Percentiles rank a stretch among this genome's conserved stretches.
Conservation (phyloP, 1,284 basidiomycete species). For the Cryptococcus floricola region DNA sequence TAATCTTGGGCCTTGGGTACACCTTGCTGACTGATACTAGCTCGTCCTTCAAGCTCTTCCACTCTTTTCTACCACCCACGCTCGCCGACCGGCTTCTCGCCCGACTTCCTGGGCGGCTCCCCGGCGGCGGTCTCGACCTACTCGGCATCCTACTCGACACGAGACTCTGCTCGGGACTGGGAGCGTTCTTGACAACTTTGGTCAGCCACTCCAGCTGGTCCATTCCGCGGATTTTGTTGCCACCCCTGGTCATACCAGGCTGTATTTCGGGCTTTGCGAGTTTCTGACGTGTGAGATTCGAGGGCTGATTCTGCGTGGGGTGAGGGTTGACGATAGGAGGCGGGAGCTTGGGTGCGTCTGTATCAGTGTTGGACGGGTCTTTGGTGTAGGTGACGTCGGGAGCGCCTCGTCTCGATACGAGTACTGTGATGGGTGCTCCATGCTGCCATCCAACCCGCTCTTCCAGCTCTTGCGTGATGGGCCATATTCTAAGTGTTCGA, state of each 20-base stretch:
- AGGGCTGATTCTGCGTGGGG: conserved; percentile 13
- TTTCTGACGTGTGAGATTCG: conserved; percentile 37
- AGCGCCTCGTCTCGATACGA: conserved; percentile 52
- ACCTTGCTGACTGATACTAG: conserved; percentile 72
- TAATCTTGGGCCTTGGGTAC: conserved; percentile 66
- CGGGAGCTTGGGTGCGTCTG: conserved; percentile 17
- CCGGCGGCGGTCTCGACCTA: conserved; percentile 12
- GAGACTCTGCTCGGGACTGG: conserved; percentile 24
- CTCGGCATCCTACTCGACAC: conserved; percentile 22
- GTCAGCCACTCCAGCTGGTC: conserved; percentile 50
- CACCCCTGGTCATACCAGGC: conserved; percentile 46
- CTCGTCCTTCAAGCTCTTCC: conserved; percentile 72
- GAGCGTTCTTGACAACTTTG: conserved; percentile 39
- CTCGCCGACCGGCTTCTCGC: conserved; percentile 10
- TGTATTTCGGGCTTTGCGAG: conserved; percentile 24
- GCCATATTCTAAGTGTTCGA: conserved; percentile 87
- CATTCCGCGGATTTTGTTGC: conserved; percentile 31
- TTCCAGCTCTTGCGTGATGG: conserved; percentile 62
- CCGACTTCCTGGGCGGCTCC: conserved; percentile 8
- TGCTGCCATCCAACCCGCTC: conserved; percentile 51
- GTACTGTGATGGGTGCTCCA: conserved; percentile 53
- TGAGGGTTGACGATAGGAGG: conserved; percentile 19
- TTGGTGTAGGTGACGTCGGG: conserved; percentile 43
- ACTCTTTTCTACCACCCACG: conserved; percentile 20
- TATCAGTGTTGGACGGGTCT: conserved; percentile 16